Percentiles rank a stretch among this genome's conserved stretches.
Conservation (phyloP, 768 basidiomycete species). For the Leccinum longicurvipes region DNA sequence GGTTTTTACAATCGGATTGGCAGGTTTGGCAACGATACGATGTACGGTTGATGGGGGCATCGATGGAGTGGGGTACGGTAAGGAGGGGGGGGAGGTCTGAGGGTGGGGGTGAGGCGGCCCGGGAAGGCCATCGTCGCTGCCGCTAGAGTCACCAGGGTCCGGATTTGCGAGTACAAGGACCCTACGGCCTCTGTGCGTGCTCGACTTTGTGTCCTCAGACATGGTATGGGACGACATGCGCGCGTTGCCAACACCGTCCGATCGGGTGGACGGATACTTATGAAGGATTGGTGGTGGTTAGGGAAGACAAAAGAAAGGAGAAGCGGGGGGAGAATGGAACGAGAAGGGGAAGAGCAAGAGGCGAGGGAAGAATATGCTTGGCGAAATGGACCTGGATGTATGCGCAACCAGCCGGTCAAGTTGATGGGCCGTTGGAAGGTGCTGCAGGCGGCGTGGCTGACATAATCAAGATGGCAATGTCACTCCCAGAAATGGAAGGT, state of each 20-base stretch:
- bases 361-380: constrained; percentile 13
- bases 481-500: constrained; percentile 2
- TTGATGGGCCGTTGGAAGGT: constrained; percentile 27
- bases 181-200: constrained; percentile 33
- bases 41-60: constrained; percentile 17
- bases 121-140: constrained; percentile 36
- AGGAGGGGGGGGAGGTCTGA: constrained; percentile 25
- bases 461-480: constrained; percentile 29
- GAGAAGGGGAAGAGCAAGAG: background rate
- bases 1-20: constrained; percentile 34
- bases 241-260: constrained; percentile 28
- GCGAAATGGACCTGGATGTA: constrained; percentile 25
- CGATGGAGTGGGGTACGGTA: constrained; percentile 26
- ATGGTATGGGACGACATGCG: constrained; percentile 39
- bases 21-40: constrained; percentile 19
- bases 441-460: constrained; percentile 27
- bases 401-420: constrained; percentile 26
- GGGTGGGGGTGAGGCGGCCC: constrained; percentile 10
- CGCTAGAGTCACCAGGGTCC: constrained; percentile 44
- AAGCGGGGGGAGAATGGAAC: background rate
- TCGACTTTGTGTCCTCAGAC: constrained; percentile 58
- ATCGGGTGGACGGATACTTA: constrained; percentile 11
- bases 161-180: constrained; percentile 63
- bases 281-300: background rate
- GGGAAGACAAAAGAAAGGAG: background rate